Base-by-base conservation (phyloP, 1,284 basidiomycete species). In the Macrocybe sp. region DNA sequence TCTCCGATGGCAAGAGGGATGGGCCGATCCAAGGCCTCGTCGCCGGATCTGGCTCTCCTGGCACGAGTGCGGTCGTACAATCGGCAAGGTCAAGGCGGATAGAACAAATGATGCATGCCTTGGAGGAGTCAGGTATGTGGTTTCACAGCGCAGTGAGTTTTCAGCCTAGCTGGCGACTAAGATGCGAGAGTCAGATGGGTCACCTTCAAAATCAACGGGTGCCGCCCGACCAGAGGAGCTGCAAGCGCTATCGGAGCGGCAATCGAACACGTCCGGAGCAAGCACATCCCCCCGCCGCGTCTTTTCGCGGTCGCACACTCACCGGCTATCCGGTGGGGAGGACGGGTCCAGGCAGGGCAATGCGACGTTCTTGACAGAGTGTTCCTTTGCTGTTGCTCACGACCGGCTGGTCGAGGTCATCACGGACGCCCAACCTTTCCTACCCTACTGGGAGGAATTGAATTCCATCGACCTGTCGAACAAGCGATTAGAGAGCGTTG, bases 341-440 rank as follows among this genome's bases (percentile, higher is more conserved):
- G 53, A 56, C 47, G 59, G 59, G 47, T 61, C 64, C 51, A 71
- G 66, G 36, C 83, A 89, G 57, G 83, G 78, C 34, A 94, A 95
- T 59, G 84, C 79, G 36, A 97, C 94, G 0, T 95, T 96, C 71
- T 72, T 97, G 53, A 90, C 88, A 3, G 93, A 97, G 60, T 97
- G 94, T 60, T 97, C 94, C 29, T 99, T 99, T 63, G 91, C 83
- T 12, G 84, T 97, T 30, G 82, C 93, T 7, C 90, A 92, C 60
- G 95, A 97, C 64, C 81, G 83, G 40, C 79, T 99, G 2, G 86
- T 99, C 1, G 82, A 92, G 65, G 82, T 92, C 53, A 92, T 99
- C 60, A 98, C 95, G 37, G 95, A 98, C 60, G 85, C 95, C 9
- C 89, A 95, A 63, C 93, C 95, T 1, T 97, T 93, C 68, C 91